These are phyloP conservation scores for Ophiocordyceps camponoti-rufipedis DNA, from an alignment of 2,329 filamentous ascomycete genomes.

Conservation along the genomic window DNA sequence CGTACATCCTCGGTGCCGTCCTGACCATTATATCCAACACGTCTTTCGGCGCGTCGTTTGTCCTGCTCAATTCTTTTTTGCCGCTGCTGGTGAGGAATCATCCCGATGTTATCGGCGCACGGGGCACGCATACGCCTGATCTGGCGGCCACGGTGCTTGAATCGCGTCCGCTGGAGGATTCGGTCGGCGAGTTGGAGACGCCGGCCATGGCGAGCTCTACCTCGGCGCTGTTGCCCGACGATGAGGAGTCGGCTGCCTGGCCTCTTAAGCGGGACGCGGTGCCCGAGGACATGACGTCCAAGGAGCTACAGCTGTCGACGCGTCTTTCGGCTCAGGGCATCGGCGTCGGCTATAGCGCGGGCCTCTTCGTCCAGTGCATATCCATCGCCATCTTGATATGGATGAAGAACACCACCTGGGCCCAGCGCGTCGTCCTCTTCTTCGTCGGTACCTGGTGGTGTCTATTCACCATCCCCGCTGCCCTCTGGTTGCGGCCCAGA, in stretches of 20 bases:
- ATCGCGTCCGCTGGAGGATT: conserved; percentile 16
- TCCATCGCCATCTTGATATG: conserved; percentile 60
- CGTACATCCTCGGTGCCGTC: conserved; percentile 67
- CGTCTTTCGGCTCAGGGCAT: conserved; percentile 85
- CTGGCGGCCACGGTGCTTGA: conserved; percentile 14
- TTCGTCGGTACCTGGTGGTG: conserved; percentile 88
- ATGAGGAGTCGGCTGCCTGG: conserved; percentile 6
- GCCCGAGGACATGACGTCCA: conserved; percentile 33
- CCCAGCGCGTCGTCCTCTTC: conserved; percentile 72
- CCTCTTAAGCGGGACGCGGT: conserved; percentile 20
- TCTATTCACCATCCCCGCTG: conserved; percentile 72
- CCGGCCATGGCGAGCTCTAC: conserved; percentile 20
- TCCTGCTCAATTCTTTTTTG: conserved; percentile 86
- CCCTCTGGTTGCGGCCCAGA: conserved; percentile 70
- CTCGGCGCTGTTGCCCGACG: conserved; percentile 25
- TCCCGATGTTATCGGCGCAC: conserved; percentile 26
- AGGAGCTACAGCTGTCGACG: conserved; percentile 67
- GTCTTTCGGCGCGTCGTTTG: conserved; percentile 87
- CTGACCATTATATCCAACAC: conserved; percentile 85
- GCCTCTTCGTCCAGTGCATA: conserved; percentile 65
- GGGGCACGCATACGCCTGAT: conserved; percentile 11
- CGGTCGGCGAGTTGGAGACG: conserved; percentile 11
- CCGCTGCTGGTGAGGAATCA: conserved; percentile 82
- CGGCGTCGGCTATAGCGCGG: conserved; percentile 81
- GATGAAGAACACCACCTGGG: conserved; percentile 63